These are phyloP conservation scores for Daphne laureola DNA, from an alignment of 441 rosid species.

Conservation along the genomic window DNA sequence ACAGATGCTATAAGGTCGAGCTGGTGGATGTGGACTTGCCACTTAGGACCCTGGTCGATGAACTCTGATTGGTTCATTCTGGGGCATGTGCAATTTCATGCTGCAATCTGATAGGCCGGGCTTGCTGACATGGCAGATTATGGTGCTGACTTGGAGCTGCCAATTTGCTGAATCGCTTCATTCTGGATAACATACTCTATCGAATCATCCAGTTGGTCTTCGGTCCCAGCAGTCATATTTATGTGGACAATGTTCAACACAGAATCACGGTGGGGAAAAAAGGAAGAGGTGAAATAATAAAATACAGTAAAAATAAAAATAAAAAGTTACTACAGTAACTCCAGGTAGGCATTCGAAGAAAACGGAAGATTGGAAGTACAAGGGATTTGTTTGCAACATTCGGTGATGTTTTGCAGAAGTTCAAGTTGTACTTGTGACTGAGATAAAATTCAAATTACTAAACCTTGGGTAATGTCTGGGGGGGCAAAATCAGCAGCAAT, in stretches of 20 bases:
- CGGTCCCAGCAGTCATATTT: slow-evolving; percentile 12
- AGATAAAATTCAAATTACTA: no score
- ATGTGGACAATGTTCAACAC: slow-evolving; percentile 11
- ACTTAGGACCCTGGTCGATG: slow-evolving; percentile 25
- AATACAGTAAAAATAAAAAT: no score
- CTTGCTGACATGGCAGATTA: slow-evolving; percentile 38
- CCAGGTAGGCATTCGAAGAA: no score
- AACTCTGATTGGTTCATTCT: slow-evolving; percentile 32
- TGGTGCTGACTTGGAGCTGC: slow-evolving; percentile 28
- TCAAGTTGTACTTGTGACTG: no score
- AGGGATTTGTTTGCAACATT: no score
- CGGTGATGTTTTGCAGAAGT: no score
- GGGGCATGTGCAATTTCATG: slow-evolving; percentile 47
- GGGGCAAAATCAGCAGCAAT: no score
- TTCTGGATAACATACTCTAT: slow-evolving; percentile 24
- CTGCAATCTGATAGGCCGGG: slow-evolving; percentile 42
- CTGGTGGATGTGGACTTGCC: slow-evolving; percentile 49
- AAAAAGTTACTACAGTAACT: no score
- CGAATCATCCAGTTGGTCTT: slow-evolving; percentile 1
- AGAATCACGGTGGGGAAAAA: no score
- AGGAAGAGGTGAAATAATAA: no score
- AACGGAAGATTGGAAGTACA: no score
- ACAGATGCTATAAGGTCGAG: slow-evolving; percentile 40
- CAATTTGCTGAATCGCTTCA: slow-evolving; percentile 8
- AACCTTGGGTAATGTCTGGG: no score